Evolutionary conservation across 31 red algal species (phyloP), one percentile per base, ranked within the genome.

Genomic region (Odonthalia washingtoniensis): DNA sequence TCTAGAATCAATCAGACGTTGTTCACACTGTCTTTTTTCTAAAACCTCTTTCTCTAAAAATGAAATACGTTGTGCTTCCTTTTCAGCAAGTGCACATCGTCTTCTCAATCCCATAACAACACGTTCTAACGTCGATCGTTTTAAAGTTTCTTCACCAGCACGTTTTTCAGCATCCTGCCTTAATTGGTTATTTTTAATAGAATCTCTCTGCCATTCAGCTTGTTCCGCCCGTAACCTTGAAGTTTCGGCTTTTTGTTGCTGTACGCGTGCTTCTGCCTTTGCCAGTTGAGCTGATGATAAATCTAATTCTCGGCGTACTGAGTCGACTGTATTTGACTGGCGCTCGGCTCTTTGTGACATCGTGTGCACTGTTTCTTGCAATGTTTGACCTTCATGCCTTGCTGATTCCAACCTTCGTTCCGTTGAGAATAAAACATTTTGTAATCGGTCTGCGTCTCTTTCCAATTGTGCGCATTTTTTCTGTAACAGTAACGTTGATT

Each of bases 81-180:
- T 82, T 75, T 92, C 90, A 18, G 90, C 82, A 34, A 92, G 40
- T 1, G 90, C 90, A 66, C 85, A 81, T 5, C 90, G 74, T 34
- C 90, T 80, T 46, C 90, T 53, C 82, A 92, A 78, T 32, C 77
- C 90, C 81, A 92, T 86, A 53, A 81, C 84, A 35, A 92, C 90
- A 40, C 90, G 72, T 64, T 92, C 90, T 35, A 92, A 70, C 4
- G 90, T 77, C n/a, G 49, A 40, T 36, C 65, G 57, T 14, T 82
- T 80, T 31, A 75, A 43, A 39, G 70, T 80, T 67, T 92, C 82
- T 65, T 80, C 90, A 33, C 64, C 90, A 9, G 49, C 49, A 14
- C 49, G 49, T 14, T 21, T 9, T 57, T 57, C 49, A 14, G 49
- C 49, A 9, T 57, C 49, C 12, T 9, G 12, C 9, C 12, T 21